A percentile compares a stretch with the other conserved stretches of the same genome.
phyloP scores from a whole-genome alignment of 2,329 filamentous ascomycete genomes.

The Cryphonectria carpinicola region DNA sequence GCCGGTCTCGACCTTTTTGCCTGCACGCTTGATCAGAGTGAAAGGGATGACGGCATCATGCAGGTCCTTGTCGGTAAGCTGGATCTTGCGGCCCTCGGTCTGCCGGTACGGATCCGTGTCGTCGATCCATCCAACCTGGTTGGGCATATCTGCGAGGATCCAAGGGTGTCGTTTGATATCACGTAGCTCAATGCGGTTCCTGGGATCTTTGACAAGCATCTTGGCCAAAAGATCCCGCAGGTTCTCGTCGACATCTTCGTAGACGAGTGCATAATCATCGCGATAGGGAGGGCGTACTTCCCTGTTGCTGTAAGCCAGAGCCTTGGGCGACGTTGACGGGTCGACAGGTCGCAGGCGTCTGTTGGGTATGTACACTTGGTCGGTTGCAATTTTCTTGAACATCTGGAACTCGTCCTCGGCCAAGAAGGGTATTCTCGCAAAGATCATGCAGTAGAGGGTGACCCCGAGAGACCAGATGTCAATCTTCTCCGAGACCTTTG shows the following conservation, averaged over 20 bases:
- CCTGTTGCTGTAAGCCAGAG: constrained; percentile 59
- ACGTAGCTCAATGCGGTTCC: constrained; percentile 82
- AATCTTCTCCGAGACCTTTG: constrained; percentile 87
- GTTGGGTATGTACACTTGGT: constrained; percentile 87
- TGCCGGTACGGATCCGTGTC: constrained; percentile 85
- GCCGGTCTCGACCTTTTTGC: constrained; percentile 77
- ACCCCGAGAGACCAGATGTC: constrained; percentile 98
- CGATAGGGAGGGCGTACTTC: constrained; percentile 70
- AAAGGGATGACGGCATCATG: constrained; percentile 88
- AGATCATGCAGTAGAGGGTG: constrained; percentile 94
- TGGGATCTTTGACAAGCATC: constrained; percentile 87
- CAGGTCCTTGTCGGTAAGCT: constrained; percentile 89
- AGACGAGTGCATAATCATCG: constrained; percentile 76
- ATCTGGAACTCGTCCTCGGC: constrained; percentile 91
- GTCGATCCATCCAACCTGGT: constrained; percentile 84
- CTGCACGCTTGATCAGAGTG: constrained; percentile 82
- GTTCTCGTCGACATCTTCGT: constrained; percentile 82
- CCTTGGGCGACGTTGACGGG: constrained; percentile 59
- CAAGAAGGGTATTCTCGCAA: constrained; percentile 89
- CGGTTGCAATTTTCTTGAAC: constrained; percentile 88
- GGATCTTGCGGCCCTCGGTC: constrained; percentile 81
- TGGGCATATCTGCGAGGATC: constrained; percentile 78
- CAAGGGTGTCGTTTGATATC: constrained; percentile 95
- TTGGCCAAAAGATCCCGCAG: constrained; percentile 77
- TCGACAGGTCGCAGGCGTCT: constrained; percentile 79